Conservation (phyloP, 176 grass and related monocot species). For the Ananas comosus region DNA sequence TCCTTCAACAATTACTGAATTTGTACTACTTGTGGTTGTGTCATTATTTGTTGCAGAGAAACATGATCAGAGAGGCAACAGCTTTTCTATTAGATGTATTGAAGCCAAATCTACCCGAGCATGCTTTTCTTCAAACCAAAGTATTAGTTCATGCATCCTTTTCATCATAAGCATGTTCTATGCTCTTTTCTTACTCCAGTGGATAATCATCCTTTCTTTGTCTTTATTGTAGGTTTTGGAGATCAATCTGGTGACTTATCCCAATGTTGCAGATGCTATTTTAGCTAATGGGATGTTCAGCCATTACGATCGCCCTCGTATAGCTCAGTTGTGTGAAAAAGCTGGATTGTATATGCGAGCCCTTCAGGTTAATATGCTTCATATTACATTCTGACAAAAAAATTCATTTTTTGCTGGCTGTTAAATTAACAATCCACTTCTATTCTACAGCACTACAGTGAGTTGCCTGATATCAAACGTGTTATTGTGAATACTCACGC, state of each 20-base stretch:
- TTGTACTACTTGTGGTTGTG: constrained; percentile 6
- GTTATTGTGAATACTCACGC: constrained; percentile 97
- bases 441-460: constrained; percentile 76
- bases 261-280: constrained; percentile 97
- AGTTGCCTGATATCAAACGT: constrained; percentile 90
- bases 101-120: constrained; percentile 85
- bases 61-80: constrained; percentile 87
- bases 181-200: constrained; percentile 8
- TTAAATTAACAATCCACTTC: constrained; percentile 24
- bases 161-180: neutral
- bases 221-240: constrained; percentile 69
- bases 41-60: constrained; percentile 37
- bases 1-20: neutral
- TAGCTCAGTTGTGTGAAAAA: constrained; percentile 98
- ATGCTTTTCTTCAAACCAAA: constrained; percentile 96
- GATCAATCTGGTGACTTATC: constrained; percentile 94
- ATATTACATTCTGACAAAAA: constrained; percentile 5
- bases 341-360: constrained; percentile 86
- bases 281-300: constrained; percentile 99
- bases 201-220: constrained; percentile 13
- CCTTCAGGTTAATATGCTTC: constrained; percentile 56
- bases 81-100: constrained; percentile 93
- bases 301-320: constrained; percentile 93
- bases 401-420: constrained; percentile 4
- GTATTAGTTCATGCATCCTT: constrained; percentile 22